A percentile compares a stretch with the other conserved stretches of the same genome.
Evolutionary conservation across 805 yeast species (phyloP).

Genomic region (Wickerhamomyces alni): DNA sequence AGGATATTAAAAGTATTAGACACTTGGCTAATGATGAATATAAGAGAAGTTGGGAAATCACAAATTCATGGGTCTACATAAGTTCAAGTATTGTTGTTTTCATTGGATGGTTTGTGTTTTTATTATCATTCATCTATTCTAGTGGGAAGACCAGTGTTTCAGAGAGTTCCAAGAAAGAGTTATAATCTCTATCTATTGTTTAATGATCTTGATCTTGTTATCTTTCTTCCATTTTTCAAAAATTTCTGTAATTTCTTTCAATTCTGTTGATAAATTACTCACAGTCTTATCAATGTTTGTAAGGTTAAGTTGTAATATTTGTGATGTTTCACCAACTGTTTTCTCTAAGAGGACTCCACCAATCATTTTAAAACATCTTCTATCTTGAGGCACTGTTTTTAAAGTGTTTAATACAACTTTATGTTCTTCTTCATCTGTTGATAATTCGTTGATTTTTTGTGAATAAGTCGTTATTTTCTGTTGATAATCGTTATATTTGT

Average conservation of each 20-base stretch:
- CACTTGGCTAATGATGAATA: slow-evolving; percentile 95
- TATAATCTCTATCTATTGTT: slow-evolving; percentile 9
- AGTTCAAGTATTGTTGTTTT: slow-evolving; percentile 66
- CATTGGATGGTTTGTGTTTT: slow-evolving; percentile 70
- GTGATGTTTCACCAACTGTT: slow-evolving; percentile 69
- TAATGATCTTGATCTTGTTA: slow-evolving; percentile 13
- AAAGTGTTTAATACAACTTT: slow-evolving; percentile 57
- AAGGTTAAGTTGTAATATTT: slow-evolving; percentile 51
- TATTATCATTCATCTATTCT: slow-evolving; percentile 45
- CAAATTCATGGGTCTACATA: slow-evolving; percentile 90
- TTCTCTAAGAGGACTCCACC: slow-evolving; percentile 90
- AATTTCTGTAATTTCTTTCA: slow-evolving; percentile 27
- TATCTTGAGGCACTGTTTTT: slow-evolving; percentile 40
- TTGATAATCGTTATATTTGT: slow-evolving; percentile 46
- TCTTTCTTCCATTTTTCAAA: slow-evolving; percentile 38
- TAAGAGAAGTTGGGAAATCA: slow-evolving; percentile 86
- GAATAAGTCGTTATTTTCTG: slow-evolving; percentile 38
- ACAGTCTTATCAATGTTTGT: slow-evolving; percentile 37
- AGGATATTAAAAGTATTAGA: slow-evolving; percentile 73
- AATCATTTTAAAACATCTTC: slow-evolving; percentile 88
- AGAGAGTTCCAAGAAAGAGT: slow-evolving; percentile 16
- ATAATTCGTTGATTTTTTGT: slow-evolving; percentile 41
- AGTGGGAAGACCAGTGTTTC: slow-evolving; percentile 11
- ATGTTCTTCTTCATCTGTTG: slow-evolving; percentile 42
- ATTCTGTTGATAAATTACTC: slow-evolving; percentile 28